A percentile compares a stretch with the other conserved stretches of the same genome.
Conservation (phyloP, 2,329 filamentous ascomycete species). For the Colletotrichum sp. region DNA sequence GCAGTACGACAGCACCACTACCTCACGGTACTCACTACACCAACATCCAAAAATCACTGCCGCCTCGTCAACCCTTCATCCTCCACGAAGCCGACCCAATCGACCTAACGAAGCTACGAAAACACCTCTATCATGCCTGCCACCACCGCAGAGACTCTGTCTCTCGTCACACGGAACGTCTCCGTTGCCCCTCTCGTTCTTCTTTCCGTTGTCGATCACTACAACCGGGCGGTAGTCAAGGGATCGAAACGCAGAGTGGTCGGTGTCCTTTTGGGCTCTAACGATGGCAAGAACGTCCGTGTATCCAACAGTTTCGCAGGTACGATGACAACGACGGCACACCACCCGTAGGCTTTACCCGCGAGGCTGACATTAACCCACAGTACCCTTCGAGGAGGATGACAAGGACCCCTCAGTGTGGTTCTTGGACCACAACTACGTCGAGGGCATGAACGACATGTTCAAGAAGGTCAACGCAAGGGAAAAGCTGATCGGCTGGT, state of each 20-base stretch:
- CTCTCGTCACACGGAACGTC: conserved; percentile 91
- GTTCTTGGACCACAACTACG: conserved; percentile 99
- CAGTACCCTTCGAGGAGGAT: conserved; percentile 98
- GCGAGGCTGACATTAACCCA: conserved; percentile 18
- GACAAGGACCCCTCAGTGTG: conserved; percentile 98
- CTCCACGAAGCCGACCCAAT: conserved; percentile 13
- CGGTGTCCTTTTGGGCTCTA: conserved; percentile 92
- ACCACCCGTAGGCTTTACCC: conserved; percentile 6
- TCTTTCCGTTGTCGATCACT: conserved; percentile 97
- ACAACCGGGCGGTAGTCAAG: conserved; percentile 89
- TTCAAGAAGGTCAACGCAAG: conserved; percentile 99
- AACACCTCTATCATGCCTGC: conserved; percentile 74
- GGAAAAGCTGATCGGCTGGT: conserved; percentile 99
- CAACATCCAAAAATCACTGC: background rate
- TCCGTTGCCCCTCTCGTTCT: conserved; percentile 97
- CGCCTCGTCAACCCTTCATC: conserved; percentile 2
- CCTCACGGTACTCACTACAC: background rate
- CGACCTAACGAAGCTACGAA: conserved; percentile 16
- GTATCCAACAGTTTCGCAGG: conserved; percentile 99
- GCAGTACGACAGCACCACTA: conserved; percentile 24
- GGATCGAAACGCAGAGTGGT: conserved; percentile 88
- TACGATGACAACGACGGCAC: conserved; percentile 42
- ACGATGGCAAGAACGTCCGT: conserved; percentile 93
- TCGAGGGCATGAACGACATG: conserved; percentile 99
- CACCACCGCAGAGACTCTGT: conserved; percentile 95